phyloP scores from a whole-genome alignment of 2,329 filamentous ascomycete species.

The Stachybotrys echinatus region DNA sequence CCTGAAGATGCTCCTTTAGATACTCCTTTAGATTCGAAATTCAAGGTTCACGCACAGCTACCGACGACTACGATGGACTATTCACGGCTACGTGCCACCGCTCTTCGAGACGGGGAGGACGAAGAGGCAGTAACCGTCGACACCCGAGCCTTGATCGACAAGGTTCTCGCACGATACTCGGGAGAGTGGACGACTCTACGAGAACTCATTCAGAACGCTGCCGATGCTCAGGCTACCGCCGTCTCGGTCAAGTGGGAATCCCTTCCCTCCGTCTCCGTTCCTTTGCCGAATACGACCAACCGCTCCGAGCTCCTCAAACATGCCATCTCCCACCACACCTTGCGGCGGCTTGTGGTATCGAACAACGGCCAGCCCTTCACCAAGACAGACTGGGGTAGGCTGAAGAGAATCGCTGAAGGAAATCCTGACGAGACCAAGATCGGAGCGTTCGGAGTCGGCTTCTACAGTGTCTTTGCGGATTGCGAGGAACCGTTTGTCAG shows the following conservation, averaged over 20 bases:
- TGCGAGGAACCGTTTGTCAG: conserved; percentile 97
- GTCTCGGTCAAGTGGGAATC: conserved; percentile 94
- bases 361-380: conserved; percentile 89
- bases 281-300: conserved; percentile 60
- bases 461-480: conserved; percentile 97
- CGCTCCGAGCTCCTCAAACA: conserved; percentile 74
- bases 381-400: conserved; percentile 82
- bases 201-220: conserved; percentile 97
- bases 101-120: conserved; percentile 78
- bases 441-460: conserved; percentile 94
- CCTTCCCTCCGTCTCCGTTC: conserved; percentile 71
- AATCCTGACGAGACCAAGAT: conserved; percentile 99
- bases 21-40: too few species aligned
- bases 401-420: conserved; percentile 97
- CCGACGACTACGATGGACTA: conserved; percentile 54
- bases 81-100: conserved; percentile 75
- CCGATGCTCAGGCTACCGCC: conserved; percentile 85
- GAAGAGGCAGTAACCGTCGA: conserved; percentile 98
- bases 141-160: conserved; percentile 93
- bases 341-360: conserved; percentile 81
- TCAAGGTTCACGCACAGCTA: not conserved
- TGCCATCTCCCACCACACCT: conserved; percentile 75
- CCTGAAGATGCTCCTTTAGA: not conserved
- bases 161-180: conserved; percentile 92
- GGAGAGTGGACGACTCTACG: conserved; percentile 88